These are phyloP conservation scores for Neurospora sp. DNA, from an alignment of 495 filamentous ascomycete species.

Conservation along the genomic window DNA sequence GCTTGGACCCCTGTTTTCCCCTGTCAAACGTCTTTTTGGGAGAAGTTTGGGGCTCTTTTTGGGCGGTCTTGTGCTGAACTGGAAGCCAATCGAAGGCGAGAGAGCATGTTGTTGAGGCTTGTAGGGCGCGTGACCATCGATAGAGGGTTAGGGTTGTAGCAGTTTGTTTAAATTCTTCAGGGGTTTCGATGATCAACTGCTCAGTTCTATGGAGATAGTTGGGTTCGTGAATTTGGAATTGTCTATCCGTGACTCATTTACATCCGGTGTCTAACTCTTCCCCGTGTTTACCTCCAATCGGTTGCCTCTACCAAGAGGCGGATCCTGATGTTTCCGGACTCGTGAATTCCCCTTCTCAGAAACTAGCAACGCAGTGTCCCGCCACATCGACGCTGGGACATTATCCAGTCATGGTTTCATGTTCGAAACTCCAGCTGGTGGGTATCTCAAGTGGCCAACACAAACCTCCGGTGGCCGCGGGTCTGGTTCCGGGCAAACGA, in stretches of 20 bases:
- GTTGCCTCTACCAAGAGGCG: background rate
- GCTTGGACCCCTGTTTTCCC: background rate
- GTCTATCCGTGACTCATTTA: background rate
- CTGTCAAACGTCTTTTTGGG: background rate
- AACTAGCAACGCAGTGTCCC: background rate
- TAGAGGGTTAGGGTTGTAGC: background rate
- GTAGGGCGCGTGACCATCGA: background rate
- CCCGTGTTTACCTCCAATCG: background rate
- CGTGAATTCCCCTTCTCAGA: background rate
- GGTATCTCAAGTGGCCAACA: background rate
- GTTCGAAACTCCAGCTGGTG: background rate
- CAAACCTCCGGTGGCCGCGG: background rate
- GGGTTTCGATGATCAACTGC: background rate
- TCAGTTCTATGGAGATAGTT: background rate
- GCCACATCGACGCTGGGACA: background rate
- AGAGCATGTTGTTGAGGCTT: background rate
- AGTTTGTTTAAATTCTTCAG: background rate
- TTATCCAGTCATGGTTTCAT: background rate
- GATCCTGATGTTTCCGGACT: background rate
- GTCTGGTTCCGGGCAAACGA: background rate
- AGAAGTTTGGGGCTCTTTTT: background rate
- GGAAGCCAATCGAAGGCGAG: slow-evolving; percentile 8
- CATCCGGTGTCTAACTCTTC: background rate
- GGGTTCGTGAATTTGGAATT: background rate
- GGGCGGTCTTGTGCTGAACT: background rate